A percentile compares a stretch with the other conserved stretches of the same genome.
These are phyloP conservation scores for Kernera saxatilis DNA, from an alignment of 345 rosid species.

Conservation along the genomic window DNA sequence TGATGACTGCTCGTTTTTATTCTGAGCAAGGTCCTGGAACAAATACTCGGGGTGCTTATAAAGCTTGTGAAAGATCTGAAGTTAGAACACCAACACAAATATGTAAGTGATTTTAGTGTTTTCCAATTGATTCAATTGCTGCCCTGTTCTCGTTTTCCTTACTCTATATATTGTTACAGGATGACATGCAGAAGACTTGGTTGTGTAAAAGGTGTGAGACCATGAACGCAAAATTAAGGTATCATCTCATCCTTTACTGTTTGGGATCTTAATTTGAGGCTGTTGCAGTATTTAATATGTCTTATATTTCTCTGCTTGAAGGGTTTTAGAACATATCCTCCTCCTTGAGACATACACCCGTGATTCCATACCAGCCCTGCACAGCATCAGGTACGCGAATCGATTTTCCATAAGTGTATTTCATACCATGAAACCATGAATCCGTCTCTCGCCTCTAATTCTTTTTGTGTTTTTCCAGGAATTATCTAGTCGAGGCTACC, in stretches of 20 bases:
- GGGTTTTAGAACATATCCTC: slow-evolving; percentile 84
- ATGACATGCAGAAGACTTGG: slow-evolving; percentile 93
- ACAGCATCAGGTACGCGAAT: slow-evolving; percentile 63
- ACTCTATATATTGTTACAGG: slow-evolving; percentile 35
- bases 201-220: slow-evolving; percentile 93
- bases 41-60: slow-evolving; percentile 90
- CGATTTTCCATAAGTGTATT: not conserved
- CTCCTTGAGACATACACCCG: slow-evolving; percentile 82
- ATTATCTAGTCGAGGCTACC: slow-evolving; percentile 85
- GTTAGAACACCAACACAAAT: slow-evolving; percentile 88
- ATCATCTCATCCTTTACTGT: slow-evolving; percentile 11
- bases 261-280: not conserved
- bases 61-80: slow-evolving; percentile 97
- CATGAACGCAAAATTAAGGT: slow-evolving; percentile 95
- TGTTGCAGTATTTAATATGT: not conserved
- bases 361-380: slow-evolving; percentile 89
- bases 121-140: not conserved
- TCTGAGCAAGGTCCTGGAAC: slow-evolving; percentile 76
- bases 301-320: slow-evolving; percentile 17
- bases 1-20: not conserved
- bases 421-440: not conserved
- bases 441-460: not conserved
- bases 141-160: not conserved
- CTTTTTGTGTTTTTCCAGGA: slow-evolving; percentile 40
- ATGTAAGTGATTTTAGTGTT: slow-evolving; percentile 39